Conservation (phyloP, 257 asterid species). For the Penstemon eatonii region DNA sequence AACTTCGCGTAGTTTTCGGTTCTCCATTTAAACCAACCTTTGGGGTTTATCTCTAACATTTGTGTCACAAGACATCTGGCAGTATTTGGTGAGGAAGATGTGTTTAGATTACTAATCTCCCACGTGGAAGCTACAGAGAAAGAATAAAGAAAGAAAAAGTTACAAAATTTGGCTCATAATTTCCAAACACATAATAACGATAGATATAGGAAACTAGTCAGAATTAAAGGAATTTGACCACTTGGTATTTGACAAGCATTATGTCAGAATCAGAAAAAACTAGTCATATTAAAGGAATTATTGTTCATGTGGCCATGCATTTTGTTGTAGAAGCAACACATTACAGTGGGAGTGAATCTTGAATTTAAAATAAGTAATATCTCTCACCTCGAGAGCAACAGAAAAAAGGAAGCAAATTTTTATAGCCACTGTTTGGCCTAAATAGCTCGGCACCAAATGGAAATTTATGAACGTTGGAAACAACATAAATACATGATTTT, state of each 20-base stretch:
- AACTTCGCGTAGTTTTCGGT: conserved; percentile 59
- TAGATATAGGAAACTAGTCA: not conserved
- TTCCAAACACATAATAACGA: not conserved
- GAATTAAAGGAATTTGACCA: too few species aligned
- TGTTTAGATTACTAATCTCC: conserved; percentile 78
- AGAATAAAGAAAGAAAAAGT: conserved; percentile 30
- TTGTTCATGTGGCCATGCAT: conserved; percentile 19
- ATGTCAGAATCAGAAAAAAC: not conserved
- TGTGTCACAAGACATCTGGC: conserved; percentile 78
- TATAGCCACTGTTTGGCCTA: not conserved
- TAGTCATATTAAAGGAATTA: conserved; percentile 8
- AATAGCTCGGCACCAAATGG: too few species aligned
- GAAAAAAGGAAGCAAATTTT: not conserved
- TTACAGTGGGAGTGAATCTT: conserved; percentile 12
- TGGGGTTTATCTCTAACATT: conserved; percentile 76
- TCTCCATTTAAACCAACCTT: conserved; percentile 90
- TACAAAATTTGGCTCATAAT: conserved; percentile 23
- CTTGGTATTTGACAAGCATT: not conserved
- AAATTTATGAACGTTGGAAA: too few species aligned
- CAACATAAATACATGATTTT: too few species aligned
- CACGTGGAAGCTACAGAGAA: conserved; percentile 78
- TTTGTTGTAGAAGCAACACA: conserved; percentile 21
- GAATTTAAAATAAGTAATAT: not conserved
- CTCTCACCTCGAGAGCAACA: conserved; percentile 21
- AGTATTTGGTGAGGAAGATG: conserved; percentile 46